These are phyloP conservation scores for Phytophthora pistaciae DNA, from an alignment of 352 stramenopile genomes.

Conservation along the genomic window DNA sequence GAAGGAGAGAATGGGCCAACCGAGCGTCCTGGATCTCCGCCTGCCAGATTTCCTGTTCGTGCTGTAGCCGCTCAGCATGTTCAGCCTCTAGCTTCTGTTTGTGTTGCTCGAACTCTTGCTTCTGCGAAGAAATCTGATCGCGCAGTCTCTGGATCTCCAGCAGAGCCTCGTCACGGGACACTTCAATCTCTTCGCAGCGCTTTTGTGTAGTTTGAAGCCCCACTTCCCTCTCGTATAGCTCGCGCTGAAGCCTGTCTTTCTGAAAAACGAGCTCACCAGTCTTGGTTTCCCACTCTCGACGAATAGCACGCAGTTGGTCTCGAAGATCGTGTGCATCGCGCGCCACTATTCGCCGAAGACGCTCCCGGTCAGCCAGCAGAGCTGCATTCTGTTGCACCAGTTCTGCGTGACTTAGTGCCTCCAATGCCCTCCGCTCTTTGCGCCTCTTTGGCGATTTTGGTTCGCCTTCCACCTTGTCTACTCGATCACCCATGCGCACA, in stretches of 20 bases:
- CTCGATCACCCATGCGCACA: neutral
- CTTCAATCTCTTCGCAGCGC: constrained; percentile 40
- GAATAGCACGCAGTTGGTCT: constrained; percentile 44
- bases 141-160: constrained; percentile 52
- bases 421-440: constrained; percentile 20
- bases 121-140: constrained; percentile 44
- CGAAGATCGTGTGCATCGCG: constrained; percentile 57
- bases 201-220: constrained; percentile 21
- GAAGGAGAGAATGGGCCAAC: constrained; percentile 58
- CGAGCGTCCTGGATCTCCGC: constrained; percentile 62
- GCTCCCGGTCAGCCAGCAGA: constrained; percentile 52
- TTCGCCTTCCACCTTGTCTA: constrained; percentile 8
- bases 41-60: constrained; percentile 67
- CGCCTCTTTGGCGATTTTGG: constrained; percentile 6
- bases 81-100: constrained; percentile 49
- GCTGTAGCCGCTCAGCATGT: constrained; percentile 40
- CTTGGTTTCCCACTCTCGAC: constrained; percentile 59
- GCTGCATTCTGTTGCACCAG: constrained; percentile 49
- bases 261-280: constrained; percentile 40
- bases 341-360: constrained; percentile 47
- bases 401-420: constrained; percentile 50
- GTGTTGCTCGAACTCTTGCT: constrained; percentile 34
- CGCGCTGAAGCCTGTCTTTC: constrained; percentile 46
- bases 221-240: constrained; percentile 23
- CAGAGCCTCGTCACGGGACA: constrained; percentile 33